Evolutionary conservation across 1,284 basidiomycete genomes (phyloP), one percentile per base, ranked within the genome.

Genomic region (Phylloporus gajari): DNA sequence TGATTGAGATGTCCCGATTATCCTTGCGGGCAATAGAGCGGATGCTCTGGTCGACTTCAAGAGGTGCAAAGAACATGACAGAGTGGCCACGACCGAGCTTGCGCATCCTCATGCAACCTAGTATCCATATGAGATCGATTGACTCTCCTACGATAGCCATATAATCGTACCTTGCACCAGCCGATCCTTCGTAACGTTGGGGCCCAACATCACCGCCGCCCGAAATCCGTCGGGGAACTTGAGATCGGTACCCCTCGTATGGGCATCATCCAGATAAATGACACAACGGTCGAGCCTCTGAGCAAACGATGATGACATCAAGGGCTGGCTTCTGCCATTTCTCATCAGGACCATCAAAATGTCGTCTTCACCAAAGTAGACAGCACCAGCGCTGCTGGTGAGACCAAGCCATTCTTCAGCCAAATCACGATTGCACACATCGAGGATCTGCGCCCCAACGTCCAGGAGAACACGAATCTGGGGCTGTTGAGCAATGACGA

Each of bases 371-470:
- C 85, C 78, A 77, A 88, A 88, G 74, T 84, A 90, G 5, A 90
- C 78, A 0, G 84, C 85, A 0, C 86, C 88, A 30, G 78, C 74
- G 12, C 84, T 72, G 68, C 82, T 74, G 1, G 69, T 76, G 62
- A 83, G 68, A 35, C 74, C 62, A 0, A 90, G 79, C 88, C 89
- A 90, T 7, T 70, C 64, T 30, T 70, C 63, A 1, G 82, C 86
- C 1, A 89, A 69, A 17, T 85, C 78, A 5, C 75, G 51, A 68
- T 88, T 89, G 32, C 80, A 75, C 48, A 88, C 70, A 46, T 89
- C 88, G n/a, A 90, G 79, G 76, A 89, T 86, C 73, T 89, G 89
- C 2, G 88, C 89, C 2, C 89, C 88, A 17, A 89, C 87, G 67
- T 88, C 67, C 46, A 68, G 51, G 5, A 68, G 15, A 17, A 70